phyloP scores from a whole-genome alignment of 1,284 basidiomycete genomes.

The Pisolithus thermaeus region DNA sequence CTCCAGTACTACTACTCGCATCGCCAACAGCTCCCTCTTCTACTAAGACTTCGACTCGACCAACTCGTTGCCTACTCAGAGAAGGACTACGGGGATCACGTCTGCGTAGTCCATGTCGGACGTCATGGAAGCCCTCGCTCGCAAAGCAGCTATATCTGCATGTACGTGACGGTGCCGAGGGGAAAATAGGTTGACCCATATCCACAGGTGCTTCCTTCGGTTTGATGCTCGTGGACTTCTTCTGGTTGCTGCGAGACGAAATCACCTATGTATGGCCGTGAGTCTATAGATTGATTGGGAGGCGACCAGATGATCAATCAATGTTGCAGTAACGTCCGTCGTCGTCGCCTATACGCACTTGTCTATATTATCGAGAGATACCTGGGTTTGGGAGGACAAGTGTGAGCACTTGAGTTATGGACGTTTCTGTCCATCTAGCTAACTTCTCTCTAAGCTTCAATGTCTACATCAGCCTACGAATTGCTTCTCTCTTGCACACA shows the following conservation, averaged over 20 bases:
- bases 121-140: background rate
- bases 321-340: conserved; percentile 8
- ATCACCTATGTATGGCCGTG: conserved; percentile 15
- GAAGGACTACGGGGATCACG: background rate
- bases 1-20: no score
- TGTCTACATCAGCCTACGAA: conserved; percentile 14
- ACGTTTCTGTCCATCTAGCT: background rate
- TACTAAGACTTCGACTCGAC: no score
- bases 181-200: background rate
- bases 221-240: conserved; percentile 15
- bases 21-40: no score
- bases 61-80: no score
- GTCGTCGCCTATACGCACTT: conserved; percentile 5
- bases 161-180: background rate
- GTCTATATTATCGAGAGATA: conserved; percentile 12
- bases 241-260: conserved; percentile 14
- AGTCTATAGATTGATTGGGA: background rate
- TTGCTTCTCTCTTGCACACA: conserved; percentile 8
- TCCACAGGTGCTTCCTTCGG: conserved; percentile 3
- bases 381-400: conserved; percentile 12
- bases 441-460: conserved; percentile 9
- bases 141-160: background rate
- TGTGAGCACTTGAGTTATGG: conserved; percentile 4
- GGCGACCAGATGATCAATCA: background rate
- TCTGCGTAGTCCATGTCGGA: background rate